phyloP scores from a whole-genome alignment of 2,329 filamentous ascomycete genomes.

The Sporothrix dimorphospora region DNA sequence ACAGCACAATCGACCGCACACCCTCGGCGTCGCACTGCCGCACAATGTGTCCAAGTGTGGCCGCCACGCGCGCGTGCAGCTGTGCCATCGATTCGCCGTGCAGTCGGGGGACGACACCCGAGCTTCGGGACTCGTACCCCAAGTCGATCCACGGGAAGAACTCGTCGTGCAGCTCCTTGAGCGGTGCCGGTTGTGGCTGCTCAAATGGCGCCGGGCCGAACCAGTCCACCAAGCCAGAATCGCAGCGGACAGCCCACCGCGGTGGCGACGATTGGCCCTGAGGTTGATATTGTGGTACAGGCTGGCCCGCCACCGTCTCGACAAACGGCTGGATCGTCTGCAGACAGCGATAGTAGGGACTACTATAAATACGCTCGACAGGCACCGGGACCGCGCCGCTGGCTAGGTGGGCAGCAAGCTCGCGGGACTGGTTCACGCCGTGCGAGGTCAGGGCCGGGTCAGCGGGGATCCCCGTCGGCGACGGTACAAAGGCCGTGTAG shows the following conservation, averaged over 20 bases:
- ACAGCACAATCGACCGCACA: constrained; percentile 74
- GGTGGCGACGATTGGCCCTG: constrained; percentile 2
- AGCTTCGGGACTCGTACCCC: constrained; percentile 50
- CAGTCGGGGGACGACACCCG: constrained; percentile 67
- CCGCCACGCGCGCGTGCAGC: constrained; percentile 78
- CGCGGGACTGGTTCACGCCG: constrained; percentile 78
- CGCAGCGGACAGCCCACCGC: constrained; percentile 53
- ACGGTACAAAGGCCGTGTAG: constrained; percentile 73
- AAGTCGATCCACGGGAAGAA: constrained; percentile 66
- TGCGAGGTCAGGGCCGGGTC: constrained; percentile 88
- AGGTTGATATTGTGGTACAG: neutral
- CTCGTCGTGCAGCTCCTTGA: constrained; percentile 63
- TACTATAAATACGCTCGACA: constrained; percentile 78
- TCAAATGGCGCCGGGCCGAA: constrained; percentile 85
- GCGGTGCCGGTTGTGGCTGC: constrained; percentile 71
- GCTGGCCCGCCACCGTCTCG: constrained; percentile 29
- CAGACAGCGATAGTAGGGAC: constrained; percentile 84
- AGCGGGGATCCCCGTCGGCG: constrained; percentile 83
- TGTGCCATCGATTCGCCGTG: constrained; percentile 79
- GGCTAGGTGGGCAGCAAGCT: constrained; percentile 70
- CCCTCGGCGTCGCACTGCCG: constrained; percentile 70
- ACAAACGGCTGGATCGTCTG: constrained; percentile 78
- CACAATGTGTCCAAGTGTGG: constrained; percentile 71
- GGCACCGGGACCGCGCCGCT: constrained; percentile 59
- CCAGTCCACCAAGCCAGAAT: constrained; percentile 76